Conservation (phyloP, 2,329 filamentous ascomycete species). For the Dothistroma septosporum region DNA sequence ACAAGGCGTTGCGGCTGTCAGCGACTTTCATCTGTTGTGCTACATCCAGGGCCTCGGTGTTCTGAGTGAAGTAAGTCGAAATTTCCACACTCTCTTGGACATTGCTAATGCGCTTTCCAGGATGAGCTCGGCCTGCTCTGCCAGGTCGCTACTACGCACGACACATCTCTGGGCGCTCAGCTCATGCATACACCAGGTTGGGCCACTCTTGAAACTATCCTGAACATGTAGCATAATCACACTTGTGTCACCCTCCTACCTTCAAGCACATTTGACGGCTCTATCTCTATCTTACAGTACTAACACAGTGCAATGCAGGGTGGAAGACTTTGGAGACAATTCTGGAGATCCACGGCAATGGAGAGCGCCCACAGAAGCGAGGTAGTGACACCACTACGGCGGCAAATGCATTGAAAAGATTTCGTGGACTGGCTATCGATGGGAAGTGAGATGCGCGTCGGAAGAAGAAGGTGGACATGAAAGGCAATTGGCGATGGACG, state of each 20-base stretch:
- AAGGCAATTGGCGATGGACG: no score
- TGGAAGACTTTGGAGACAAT: background rate
- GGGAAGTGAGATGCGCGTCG: background rate
- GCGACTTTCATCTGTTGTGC: constrained; percentile 91
- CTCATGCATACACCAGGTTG: constrained; percentile 84
- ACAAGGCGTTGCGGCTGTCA: constrained; percentile 65
- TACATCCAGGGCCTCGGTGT: constrained; percentile 78
- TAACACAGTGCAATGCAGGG: background rate
- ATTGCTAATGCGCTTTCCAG: constrained; percentile 47
- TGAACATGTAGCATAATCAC: constrained; percentile 44
- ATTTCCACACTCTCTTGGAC: background rate
- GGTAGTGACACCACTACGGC: background rate
- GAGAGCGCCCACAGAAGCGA: background rate
- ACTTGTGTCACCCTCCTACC: background rate
- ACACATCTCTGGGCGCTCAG: constrained; percentile 74
- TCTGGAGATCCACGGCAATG: background rate
- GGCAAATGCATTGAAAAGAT: background rate
- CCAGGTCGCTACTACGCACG: constrained; percentile 75
- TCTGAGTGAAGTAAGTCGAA: constrained; percentile 67
- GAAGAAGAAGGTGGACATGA: background rate
- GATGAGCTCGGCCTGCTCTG: constrained; percentile 85
- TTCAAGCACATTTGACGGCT: background rate
- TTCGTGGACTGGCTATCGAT: background rate
- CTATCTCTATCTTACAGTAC: background rate
- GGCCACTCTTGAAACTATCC: constrained; percentile 90